phyloP scores from a whole-genome alignment of 2,329 filamentous ascomycete species.

The Microsporum ferrugineum region DNA sequence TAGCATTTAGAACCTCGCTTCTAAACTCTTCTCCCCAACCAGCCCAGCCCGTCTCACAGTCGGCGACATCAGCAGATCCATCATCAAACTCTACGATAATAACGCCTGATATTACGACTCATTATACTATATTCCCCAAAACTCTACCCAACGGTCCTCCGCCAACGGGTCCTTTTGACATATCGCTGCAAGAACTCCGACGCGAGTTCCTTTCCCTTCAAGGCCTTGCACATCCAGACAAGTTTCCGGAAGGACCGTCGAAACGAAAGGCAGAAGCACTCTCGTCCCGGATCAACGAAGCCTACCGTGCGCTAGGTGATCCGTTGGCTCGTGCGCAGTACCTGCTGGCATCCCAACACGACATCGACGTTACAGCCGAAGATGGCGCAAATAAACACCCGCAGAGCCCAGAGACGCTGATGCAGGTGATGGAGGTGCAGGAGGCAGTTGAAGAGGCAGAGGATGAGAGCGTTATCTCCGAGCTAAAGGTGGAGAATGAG shows the following conservation, averaged over 20 bases:
- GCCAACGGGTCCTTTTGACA: conserved; percentile 60
- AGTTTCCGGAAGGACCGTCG: conserved; percentile 36
- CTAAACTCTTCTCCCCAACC: background rate
- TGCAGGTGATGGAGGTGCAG: conserved; percentile 75
- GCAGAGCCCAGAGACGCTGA: conserved; percentile 59
- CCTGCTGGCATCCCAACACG: conserved; percentile 54
- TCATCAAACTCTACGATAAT: conserved; percentile 4
- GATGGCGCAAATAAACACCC: conserved; percentile 63
- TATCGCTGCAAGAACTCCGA: conserved; percentile 59
- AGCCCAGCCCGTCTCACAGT: background rate
- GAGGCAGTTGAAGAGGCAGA: conserved; percentile 63
- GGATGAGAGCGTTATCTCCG: conserved; percentile 49
- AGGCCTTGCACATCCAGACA: conserved; percentile 38
- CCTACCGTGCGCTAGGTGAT: conserved; percentile 71
- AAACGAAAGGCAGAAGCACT: conserved; percentile 59
- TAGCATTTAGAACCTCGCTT: background rate
- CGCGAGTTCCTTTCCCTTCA: conserved; percentile 82
- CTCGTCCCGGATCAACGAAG: conserved; percentile 80
- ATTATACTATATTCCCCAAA: conserved; percentile 81
- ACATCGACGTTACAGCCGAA: conserved; percentile 59
- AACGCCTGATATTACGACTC: conserved; percentile 40
- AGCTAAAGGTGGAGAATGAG: conserved; percentile 57
- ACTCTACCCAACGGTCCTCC: conserved; percentile 69
- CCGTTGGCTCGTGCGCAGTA: conserved; percentile 83
- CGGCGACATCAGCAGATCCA: background rate